Conservation (phyloP, 345 rosid genomes). For the Eucalyptus curtisii region DNA sequence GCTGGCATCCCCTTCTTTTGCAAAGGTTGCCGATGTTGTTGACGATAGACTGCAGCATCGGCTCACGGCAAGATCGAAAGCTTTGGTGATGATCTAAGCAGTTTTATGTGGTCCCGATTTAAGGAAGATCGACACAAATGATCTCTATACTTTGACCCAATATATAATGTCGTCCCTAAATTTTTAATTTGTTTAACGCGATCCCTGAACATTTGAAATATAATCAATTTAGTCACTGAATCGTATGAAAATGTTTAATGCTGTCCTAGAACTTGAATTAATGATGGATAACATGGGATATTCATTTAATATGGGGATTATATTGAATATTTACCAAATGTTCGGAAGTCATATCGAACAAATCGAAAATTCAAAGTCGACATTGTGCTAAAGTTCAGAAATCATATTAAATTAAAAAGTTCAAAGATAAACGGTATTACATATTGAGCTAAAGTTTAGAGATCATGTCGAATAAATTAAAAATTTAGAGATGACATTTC, state of each 20-base stretch:
- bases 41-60: neutral
- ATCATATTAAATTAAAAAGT: too few species aligned
- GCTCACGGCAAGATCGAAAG: neutral
- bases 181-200: neutral
- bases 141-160: rapidly evolving
- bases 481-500: neutral
- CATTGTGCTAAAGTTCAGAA: too few species aligned
- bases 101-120: neutral
- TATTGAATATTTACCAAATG: neutral
- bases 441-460: neutral
- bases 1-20: neutral
- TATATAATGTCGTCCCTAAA: rapidly evolving
- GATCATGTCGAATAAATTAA: neutral
- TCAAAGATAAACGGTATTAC: rapidly evolving
- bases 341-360: rapidly evolving
- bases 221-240: rapidly evolving
- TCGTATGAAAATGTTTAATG: neutral
- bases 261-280: rapidly evolving
- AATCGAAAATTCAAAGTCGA: rapidly evolving
- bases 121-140: neutral
- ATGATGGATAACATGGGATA: neutral
- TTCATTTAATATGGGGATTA: neutral
- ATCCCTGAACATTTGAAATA: too few species aligned
- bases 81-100: neutral
- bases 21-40: neutral